Conservation (phyloP, 306 rosid genomes). For the Rubus idaeus region DNA sequence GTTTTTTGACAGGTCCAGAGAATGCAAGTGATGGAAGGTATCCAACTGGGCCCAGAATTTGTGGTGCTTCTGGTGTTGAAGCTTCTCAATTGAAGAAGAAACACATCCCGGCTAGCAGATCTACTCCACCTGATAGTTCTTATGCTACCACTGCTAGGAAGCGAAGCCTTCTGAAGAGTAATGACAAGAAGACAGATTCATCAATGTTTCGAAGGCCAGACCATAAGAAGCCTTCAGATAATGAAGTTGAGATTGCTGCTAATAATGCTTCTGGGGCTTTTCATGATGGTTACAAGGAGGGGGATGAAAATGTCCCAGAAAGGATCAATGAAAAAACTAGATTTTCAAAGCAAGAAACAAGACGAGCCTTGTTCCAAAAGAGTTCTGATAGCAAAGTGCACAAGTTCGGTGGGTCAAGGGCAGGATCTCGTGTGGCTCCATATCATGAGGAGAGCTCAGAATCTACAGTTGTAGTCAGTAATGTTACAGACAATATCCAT, state of each 20-base stretch:
- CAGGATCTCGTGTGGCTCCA: conserved; percentile 90
- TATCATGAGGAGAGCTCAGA: conserved; percentile 57
- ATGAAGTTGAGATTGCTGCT: conserved; percentile 56
- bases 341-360: conserved; percentile 51
- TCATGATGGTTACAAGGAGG: conserved; percentile 42
- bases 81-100: conserved; percentile 51
- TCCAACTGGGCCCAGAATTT: conserved; percentile 49
- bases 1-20: conserved; percentile 39
- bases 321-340: conserved; percentile 46
- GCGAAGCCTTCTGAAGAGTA: conserved; percentile 39
- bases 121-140: conserved; percentile 58
- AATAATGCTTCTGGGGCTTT: conserved; percentile 32
- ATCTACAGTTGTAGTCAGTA: conserved; percentile 42
- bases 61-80: conserved; percentile 43
- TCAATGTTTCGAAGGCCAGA: conserved; percentile 42
- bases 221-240: conserved; percentile 40
- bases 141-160: conserved; percentile 57
- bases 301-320: conserved; percentile 45
- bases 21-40: conserved; percentile 59
- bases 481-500: conserved; percentile 42
- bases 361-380: conserved; percentile 49
- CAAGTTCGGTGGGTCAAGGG: conserved; percentile 50
- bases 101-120: conserved; percentile 33
- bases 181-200: conserved; percentile 42
- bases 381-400: conserved; percentile 50